Percentiles rank a stretch among this genome's conserved stretches.
phyloP scores from a whole-genome alignment of 176 grass and related monocot genomes.

The Phoenix roebelenii region DNA sequence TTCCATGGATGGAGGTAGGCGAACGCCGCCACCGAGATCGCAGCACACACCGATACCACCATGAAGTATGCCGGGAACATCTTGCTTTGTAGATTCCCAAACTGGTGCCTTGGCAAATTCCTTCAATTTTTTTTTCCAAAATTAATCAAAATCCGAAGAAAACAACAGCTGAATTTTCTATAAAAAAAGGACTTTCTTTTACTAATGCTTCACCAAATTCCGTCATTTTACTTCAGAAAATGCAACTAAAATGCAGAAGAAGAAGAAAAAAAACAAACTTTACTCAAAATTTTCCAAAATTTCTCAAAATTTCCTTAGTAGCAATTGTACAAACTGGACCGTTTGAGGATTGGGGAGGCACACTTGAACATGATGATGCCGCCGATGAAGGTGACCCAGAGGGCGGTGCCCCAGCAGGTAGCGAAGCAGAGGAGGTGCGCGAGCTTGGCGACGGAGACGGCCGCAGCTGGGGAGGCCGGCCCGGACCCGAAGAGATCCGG shows the following conservation, averaged over 20 bases:
- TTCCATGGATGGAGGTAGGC: slow-evolving; percentile 94
- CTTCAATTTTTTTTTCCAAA: slow-evolving; percentile 16
- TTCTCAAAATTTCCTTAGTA: too few relatives aligned
- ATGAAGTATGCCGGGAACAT: slow-evolving; percentile 97
- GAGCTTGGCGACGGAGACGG: slow-evolving; percentile 58
- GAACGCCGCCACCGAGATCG: slow-evolving; percentile 66
- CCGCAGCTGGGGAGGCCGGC: slow-evolving; percentile 13
- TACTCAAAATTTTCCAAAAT: too few relatives aligned
- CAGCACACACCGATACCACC: slow-evolving; percentile 53
- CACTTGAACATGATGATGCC: slow-evolving; percentile 99
- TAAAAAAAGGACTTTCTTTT: too few relatives aligned
- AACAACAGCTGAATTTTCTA: background rate
- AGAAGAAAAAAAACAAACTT: too few relatives aligned
- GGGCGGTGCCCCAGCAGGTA: slow-evolving; percentile 69
- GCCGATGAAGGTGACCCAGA: slow-evolving; percentile 98
- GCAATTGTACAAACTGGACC: background rate
- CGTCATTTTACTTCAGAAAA: too few relatives aligned
- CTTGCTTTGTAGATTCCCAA: slow-evolving; percentile 89
- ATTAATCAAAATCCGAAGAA: background rate
- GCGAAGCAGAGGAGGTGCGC: slow-evolving; percentile 86
- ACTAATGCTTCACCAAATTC: too few relatives aligned
- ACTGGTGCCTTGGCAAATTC: slow-evolving; percentile 90
- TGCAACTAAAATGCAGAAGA: too few relatives aligned
- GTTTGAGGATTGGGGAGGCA: background rate
- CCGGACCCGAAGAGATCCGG: slow-evolving; percentile 54